Percentiles rank a stretch among this genome's conserved stretches.
Conservation (phyloP, 1,284 basidiomycete species). For the Moesziomyces antarcticus region DNA sequence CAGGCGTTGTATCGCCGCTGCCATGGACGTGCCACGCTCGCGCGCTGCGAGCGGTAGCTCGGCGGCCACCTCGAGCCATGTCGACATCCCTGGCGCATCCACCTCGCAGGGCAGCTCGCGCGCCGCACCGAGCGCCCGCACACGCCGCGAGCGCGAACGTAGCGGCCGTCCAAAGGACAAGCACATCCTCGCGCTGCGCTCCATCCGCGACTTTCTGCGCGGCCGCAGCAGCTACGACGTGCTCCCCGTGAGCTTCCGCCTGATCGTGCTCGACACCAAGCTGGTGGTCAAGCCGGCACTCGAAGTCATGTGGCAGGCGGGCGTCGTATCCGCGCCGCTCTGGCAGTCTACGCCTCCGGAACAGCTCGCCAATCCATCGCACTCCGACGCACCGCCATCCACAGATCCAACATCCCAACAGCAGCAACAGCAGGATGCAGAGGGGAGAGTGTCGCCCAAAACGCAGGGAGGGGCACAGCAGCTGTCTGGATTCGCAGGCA, state of each 20-base stretch:
- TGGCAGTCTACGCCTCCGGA: conserved; percentile 71
- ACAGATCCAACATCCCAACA: no score
- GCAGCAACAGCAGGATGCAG: not conserved
- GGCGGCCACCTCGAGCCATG: not conserved
- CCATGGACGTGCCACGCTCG: conserved; percentile 33
- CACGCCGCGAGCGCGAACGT: conserved; percentile 33
- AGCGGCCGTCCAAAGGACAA: conserved; percentile 46
- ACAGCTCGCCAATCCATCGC: conserved; percentile 15
- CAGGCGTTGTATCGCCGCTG: no score
- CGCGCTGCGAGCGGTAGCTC: conserved; percentile 34
- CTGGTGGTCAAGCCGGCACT: conserved; percentile 65
- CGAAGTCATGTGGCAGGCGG: conserved; percentile 67
- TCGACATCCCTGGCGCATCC: conserved; percentile 37
- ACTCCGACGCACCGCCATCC: conserved; percentile 1
- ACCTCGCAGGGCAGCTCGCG: conserved; percentile 20
- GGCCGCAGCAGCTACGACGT: conserved; percentile 91
- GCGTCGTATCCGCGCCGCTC: conserved; percentile 96
- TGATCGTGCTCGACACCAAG: conserved; percentile 87
- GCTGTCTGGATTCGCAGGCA: conserved; percentile 64
- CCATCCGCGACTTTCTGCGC: conserved; percentile 84
- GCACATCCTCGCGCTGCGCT: conserved; percentile 73
- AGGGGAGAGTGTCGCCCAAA: conserved; percentile 19
- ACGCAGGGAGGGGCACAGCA: conserved; percentile 21
- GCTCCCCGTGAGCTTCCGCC: conserved; percentile 92
- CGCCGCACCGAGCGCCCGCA: conserved; percentile 5